A percentile compares a stretch with the other conserved stretches of the same genome.
Evolutionary conservation across 148 eudicot genomes (phyloP).

Genomic region (Rhododendron kiyosumense): DNA sequence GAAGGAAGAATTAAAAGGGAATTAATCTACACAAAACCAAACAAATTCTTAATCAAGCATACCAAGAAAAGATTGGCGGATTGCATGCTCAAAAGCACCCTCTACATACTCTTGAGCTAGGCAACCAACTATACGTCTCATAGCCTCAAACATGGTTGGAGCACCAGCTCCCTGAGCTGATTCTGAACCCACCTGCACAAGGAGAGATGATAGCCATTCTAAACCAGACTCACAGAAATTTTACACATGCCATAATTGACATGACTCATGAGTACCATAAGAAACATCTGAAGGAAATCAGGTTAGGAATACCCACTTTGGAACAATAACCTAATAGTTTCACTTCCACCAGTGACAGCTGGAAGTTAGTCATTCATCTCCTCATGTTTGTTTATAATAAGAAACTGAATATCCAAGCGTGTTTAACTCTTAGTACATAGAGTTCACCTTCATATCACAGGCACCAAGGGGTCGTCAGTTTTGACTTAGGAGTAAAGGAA

Average conservation of each 20-base stretch:
- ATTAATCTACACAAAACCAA: neutral
- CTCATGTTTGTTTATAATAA: neutral
- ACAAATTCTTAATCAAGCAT: slow-evolving; percentile 5
- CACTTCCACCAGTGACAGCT: neutral
- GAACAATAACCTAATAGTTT: neutral
- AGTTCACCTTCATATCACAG: neutral
- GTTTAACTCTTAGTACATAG: neutral
- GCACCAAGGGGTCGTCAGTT: neutral
- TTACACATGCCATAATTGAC: neutral
- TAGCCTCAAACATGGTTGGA: slow-evolving; percentile 93
- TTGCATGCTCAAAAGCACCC: slow-evolving; percentile 60
- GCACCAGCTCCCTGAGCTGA: slow-evolving; percentile 99
- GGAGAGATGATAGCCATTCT: slow-evolving; percentile 3
- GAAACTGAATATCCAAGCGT: neutral
- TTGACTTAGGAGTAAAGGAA: neutral
- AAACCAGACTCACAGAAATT: neutral
- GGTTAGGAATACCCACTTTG: neutral
- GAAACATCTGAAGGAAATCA: neutral
- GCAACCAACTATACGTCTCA: slow-evolving; percentile 75
- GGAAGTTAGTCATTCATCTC: neutral
- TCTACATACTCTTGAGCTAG: slow-evolving; percentile 57
- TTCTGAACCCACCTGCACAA: slow-evolving; percentile 80
- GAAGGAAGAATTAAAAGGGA: neutral
- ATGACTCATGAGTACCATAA: neutral
- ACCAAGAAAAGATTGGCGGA: slow-evolving; percentile 92